A percentile compares a stretch with the other conserved stretches of the same genome.
Evolutionary conservation across 1,284 basidiomycete genomes (phyloP).

Genomic region (Apiotrichum sp.): DNA sequence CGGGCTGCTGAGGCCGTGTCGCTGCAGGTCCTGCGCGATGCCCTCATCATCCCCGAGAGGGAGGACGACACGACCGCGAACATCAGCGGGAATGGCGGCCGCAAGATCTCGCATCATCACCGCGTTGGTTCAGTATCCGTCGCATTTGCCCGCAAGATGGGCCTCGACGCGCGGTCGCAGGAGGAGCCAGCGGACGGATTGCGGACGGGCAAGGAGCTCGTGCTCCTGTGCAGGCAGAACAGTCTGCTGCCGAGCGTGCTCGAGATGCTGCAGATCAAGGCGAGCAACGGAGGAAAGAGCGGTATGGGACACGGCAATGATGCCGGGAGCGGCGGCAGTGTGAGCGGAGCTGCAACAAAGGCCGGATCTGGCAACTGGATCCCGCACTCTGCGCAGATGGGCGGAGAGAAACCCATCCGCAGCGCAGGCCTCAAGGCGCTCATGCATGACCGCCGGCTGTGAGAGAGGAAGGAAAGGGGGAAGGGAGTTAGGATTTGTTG

Average conservation of each 20-base stretch:
- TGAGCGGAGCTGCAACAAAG: not conserved
- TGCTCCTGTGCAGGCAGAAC: slow-evolving; percentile 46
- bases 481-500: not conserved
- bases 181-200: slow-evolving; percentile 8
- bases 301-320: not conserved
- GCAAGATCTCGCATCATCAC: not conserved
- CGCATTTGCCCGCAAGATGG: slow-evolving; percentile 17
- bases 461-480: not conserved
- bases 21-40: slow-evolving; percentile 75
- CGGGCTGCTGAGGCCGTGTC: slow-evolving; percentile 64
- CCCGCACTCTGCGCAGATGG: not conserved
- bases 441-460: slow-evolving; percentile 10
- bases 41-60: slow-evolving; percentile 53
- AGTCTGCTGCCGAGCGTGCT: slow-evolving; percentile 41
- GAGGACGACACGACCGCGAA: not conserved
- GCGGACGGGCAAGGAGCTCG: slow-evolving; percentile 45
- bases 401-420: not conserved
- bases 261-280: slow-evolving; percentile 29
- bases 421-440: slow-evolving; percentile 8
- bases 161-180: not conserved
- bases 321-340: too few species aligned
- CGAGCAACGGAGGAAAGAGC: not conserved
- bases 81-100: not conserved
- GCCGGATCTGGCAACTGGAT: not conserved
- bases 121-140: slow-evolving; percentile 16